Base-by-base conservation (phyloP, 116 monocot species). In the Papilionanthe hybrid region DNA sequence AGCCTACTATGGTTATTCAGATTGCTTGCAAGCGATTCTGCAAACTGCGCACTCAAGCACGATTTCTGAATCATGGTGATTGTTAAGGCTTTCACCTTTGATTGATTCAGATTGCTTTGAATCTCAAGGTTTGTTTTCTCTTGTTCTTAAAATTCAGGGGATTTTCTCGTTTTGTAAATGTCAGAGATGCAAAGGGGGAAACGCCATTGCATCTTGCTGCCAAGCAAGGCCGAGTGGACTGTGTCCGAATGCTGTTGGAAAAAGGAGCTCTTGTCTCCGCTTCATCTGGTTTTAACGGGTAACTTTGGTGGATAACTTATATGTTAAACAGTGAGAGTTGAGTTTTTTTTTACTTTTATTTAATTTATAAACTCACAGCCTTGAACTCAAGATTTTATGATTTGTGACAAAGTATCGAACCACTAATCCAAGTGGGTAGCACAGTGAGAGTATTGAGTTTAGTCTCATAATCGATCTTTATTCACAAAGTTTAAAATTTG, bases 171-270 rank as follows among this genome's bases (percentile, higher is more conserved):
- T 94, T 91, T 78, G 91, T 94, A 25, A 94, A 91, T 82, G 86
- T 94, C 4, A 89, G 86, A 80, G 94, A 94, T 68, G 89, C 83
- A n/a, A 72, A 86, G 30, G 94, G 94, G 7, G 88, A 85, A 63
- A 94, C 91, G 42, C 91, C 94, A 9, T 77, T 94, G 72, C 94
- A 94, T 69, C 94, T 94, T 29, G 94, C 91, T 9, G 91, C 91
- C 45, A 87, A 88, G 83, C 87, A 86, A 74, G 81, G 86, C n/a
- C 76, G 80, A 50, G 50, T 68, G 0, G 78, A 85, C n/a, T 89
- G 81, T 44, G 86, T 91, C 11, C 94, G 89, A 77, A 42, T 86
- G 42, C 82, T 94, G 6, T 72, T 94, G 66, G 91, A 88, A 41
- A 89, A 82, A 55, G 91, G 94, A 42, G 91, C 90, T 83, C 89